These are phyloP conservation scores for Diospyros kaki DNA, from an alignment of 148 eudicot genomes.

Conservation along the genomic window DNA sequence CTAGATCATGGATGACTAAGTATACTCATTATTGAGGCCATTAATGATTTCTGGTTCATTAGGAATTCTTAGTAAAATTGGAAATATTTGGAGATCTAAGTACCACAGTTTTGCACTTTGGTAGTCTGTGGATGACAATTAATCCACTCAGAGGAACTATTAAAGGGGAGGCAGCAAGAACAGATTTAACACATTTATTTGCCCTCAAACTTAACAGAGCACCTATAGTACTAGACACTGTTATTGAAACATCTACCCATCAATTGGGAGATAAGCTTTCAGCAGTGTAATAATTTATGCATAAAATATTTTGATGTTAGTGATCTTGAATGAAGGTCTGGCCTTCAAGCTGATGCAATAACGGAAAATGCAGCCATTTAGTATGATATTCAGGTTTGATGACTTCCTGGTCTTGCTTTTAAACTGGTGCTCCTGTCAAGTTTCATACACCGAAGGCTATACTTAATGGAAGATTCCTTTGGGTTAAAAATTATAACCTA, in stretches of 20 bases:
- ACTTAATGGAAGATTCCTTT: not conserved
- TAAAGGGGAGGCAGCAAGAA: not conserved
- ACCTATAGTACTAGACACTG: not conserved
- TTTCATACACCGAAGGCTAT: not conserved
- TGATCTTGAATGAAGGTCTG: not conserved
- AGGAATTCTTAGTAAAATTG: too few species aligned
- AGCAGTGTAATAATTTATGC: too few species aligned
- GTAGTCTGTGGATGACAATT: not conserved
- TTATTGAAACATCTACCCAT: not conserved
- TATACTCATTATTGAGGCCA: too few species aligned
- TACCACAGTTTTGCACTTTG: not conserved
- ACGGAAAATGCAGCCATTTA: not conserved
- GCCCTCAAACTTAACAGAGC: not conserved
- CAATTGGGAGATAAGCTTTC: too few species aligned
- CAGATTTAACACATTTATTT: not conserved
- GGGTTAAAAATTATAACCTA: not conserved
- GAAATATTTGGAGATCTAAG: not conserved
- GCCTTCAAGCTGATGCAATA: not conserved
- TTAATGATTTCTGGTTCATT: too few species aligned
- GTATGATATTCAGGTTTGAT: not conserved
- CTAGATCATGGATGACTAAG: too few species aligned
- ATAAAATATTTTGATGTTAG: not conserved
- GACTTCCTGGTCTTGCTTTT: not conserved
- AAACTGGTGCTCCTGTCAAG: not conserved
- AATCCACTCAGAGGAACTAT: not conserved